Evolutionary conservation across 2,329 filamentous ascomycete genomes (phyloP).

Genomic region (Periglandula ipomoeae): DNA sequence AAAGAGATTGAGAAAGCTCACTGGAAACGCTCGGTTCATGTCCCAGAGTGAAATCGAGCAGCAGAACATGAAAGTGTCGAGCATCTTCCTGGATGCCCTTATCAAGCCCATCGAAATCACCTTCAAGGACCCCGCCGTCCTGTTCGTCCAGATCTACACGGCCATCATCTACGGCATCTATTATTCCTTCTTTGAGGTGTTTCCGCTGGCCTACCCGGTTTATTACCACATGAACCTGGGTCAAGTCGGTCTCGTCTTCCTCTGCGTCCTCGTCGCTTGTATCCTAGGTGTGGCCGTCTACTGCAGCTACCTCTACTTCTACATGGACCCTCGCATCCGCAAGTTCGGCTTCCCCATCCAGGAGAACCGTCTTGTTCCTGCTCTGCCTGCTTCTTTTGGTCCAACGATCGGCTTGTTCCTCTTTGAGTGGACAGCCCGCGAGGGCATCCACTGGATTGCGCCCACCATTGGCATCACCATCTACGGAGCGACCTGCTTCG

Average conservation of each 20-base stretch:
- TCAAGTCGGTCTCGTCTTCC: slow-evolving; percentile 50
- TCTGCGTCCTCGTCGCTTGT: slow-evolving; percentile 49
- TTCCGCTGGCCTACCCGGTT: slow-evolving; percentile 52
- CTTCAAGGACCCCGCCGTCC: slow-evolving; percentile 50
- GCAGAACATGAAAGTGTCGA: no score
- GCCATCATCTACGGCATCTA: slow-evolving; percentile 54
- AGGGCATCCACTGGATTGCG: slow-evolving; percentile 43
- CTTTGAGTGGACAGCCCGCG: slow-evolving; percentile 48
- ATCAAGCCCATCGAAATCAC: slow-evolving; percentile 53
- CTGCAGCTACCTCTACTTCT: slow-evolving; percentile 40
- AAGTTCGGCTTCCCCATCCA: slow-evolving; percentile 40
- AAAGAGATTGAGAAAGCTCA: no score
- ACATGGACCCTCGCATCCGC: slow-evolving; percentile 40
- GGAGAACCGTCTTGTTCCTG: slow-evolving; percentile 46
- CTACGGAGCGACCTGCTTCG: slow-evolving; percentile 42
- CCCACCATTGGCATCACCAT: slow-evolving; percentile 49
- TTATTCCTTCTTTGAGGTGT: slow-evolving; percentile 57
- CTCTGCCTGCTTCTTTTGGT: slow-evolving; percentile 41
- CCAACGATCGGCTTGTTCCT: slow-evolving; percentile 52
- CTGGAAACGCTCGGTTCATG: no score
- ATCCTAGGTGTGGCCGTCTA: slow-evolving; percentile 46
- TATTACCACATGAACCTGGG: slow-evolving; percentile 52
- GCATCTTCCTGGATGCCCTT: no score
- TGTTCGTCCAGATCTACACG: slow-evolving; percentile 54
- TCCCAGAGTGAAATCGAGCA: no score